A percentile compares a stretch with the other conserved stretches of the same genome.
These are phyloP conservation scores for Pleurotus platypus DNA, from an alignment of 768 basidiomycete species.

Conservation along the genomic window DNA sequence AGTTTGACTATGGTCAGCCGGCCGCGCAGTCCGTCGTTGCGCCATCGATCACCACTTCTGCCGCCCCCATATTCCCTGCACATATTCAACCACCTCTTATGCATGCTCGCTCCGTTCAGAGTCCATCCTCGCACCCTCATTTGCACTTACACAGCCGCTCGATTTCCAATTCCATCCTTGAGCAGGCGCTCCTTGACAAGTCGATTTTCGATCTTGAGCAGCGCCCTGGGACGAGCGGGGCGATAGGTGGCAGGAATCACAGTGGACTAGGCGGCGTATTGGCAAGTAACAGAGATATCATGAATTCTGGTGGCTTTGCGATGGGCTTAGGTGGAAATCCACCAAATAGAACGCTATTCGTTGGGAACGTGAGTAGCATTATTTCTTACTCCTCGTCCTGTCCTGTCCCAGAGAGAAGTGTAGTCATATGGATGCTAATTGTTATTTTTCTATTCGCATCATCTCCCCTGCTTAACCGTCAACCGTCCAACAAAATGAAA, in stretches of 20 bases:
- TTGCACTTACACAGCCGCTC: background rate
- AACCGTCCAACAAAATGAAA: too few species aligned
- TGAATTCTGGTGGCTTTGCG: background rate
- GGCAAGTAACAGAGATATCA: background rate
- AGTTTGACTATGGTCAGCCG: background rate
- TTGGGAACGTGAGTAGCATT: constrained; percentile 75
- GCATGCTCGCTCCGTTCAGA: background rate
- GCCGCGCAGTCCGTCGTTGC: background rate
- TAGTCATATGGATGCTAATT: background rate
- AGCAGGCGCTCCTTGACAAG: background rate
- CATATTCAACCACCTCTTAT: background rate
- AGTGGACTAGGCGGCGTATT: background rate
- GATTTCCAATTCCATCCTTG: background rate
- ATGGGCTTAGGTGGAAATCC: background rate
- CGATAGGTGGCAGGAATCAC: background rate
- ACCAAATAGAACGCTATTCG: constrained; percentile 47
- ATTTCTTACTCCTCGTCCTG: background rate
- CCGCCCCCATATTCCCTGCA: background rate
- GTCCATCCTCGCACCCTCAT: background rate
- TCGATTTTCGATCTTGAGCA: background rate
- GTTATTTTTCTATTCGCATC: too few species aligned
- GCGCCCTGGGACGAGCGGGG: background rate
- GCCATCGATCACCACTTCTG: background rate
- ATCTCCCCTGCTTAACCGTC: too few species aligned
- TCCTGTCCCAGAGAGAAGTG: background rate